Percentiles rank a stretch among this genome's conserved stretches.
These are phyloP conservation scores for Fusarium stilboides DNA, from an alignment of 2,329 filamentous ascomycete species.

Conservation along the genomic window DNA sequence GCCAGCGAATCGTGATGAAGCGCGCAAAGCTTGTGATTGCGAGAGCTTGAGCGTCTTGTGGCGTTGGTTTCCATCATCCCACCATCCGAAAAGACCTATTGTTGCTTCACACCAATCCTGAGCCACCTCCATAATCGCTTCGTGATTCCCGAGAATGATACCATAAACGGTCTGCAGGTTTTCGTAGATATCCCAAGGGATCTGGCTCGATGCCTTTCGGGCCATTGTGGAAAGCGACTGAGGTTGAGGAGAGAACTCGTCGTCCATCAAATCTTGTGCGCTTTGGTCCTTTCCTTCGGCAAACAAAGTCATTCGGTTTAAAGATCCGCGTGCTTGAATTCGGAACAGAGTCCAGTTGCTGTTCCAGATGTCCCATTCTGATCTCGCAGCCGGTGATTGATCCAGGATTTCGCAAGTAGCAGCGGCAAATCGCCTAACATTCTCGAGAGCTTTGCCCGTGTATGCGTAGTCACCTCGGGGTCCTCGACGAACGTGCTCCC, in stretches of 20 bases:
- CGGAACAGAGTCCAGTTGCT: constrained; percentile 89
- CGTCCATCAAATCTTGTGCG: constrained; percentile 50
- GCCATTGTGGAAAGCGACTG: constrained; percentile 75
- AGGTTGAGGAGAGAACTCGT: constrained; percentile 59
- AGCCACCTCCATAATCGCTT: constrained; percentile 81
- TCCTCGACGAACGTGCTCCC: constrained; percentile 81
- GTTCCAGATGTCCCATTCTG: constrained; percentile 87
- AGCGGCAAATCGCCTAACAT: constrained; percentile 80
- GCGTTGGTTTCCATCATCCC: constrained; percentile 80
- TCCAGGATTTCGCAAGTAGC: constrained; percentile 79
- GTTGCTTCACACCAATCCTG: constrained; percentile 95
- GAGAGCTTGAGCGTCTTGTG: constrained; percentile 60
- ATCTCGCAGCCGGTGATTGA: constrained; percentile 77
- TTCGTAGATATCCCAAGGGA: constrained; percentile 93
- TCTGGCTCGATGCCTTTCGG: constrained; percentile 85
- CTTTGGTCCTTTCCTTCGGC: constrained; percentile 79
- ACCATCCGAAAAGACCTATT: constrained; percentile 88
- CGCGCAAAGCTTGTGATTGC: constrained; percentile 57
- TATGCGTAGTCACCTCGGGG: constrained; percentile 78
- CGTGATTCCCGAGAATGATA: constrained; percentile 81
- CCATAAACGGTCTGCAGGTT: constrained; percentile 85
- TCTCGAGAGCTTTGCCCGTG: constrained; percentile 80
- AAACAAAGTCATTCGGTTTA: constrained; percentile 81
- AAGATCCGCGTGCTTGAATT: constrained; percentile 77
- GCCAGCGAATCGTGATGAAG: constrained; percentile 63